Evolutionary conservation across 352 stramenopile genomes (phyloP).

Genomic region (Pythium apleroticum): DNA sequence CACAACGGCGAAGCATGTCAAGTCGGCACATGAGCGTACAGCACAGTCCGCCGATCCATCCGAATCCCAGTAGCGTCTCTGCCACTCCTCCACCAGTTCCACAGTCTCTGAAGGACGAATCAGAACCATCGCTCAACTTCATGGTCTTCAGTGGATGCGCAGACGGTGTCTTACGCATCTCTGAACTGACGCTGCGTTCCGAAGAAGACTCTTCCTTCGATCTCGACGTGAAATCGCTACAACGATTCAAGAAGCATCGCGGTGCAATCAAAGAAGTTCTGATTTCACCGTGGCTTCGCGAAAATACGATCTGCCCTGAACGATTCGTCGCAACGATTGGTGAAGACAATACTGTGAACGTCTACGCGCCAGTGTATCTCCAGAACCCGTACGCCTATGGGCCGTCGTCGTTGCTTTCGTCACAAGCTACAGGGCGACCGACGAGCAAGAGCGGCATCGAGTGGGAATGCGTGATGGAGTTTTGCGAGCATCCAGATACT

Average conservation of each 20-base stretch:
- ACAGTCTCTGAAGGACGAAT: not conserved
- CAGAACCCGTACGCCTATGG: slow-evolving; percentile 34
- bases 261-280: slow-evolving; percentile 64
- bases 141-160: slow-evolving; percentile 70
- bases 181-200: slow-evolving; percentile 45
- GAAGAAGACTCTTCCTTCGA: slow-evolving; percentile 31
- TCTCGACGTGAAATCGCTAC: slow-evolving; percentile 43
- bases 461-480: slow-evolving; percentile 63
- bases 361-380: slow-evolving; percentile 61
- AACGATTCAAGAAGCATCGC: slow-evolving; percentile 61
- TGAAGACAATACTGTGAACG: slow-evolving; percentile 51
- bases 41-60: slow-evolving; percentile 7
- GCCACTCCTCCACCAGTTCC: slow-evolving; percentile 10
- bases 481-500: slow-evolving; percentile 61
- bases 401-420: not conserved
- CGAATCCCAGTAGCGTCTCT: not conserved
- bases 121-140: slow-evolving; percentile 48
- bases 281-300: slow-evolving; percentile 44
- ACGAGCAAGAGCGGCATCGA: slow-evolving; percentile 30
- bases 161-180: slow-evolving; percentile 56
- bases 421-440: not conserved
- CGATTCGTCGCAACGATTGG: slow-evolving; percentile 64
- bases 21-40: slow-evolving; percentile 37
- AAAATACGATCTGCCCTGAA: slow-evolving; percentile 43
- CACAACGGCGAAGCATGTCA: slow-evolving; percentile 33